Percentiles rank a stretch among this genome's conserved stretches.
phyloP scores from a whole-genome alignment of 345 rosid species.

The Camelina neglecta region DNA sequence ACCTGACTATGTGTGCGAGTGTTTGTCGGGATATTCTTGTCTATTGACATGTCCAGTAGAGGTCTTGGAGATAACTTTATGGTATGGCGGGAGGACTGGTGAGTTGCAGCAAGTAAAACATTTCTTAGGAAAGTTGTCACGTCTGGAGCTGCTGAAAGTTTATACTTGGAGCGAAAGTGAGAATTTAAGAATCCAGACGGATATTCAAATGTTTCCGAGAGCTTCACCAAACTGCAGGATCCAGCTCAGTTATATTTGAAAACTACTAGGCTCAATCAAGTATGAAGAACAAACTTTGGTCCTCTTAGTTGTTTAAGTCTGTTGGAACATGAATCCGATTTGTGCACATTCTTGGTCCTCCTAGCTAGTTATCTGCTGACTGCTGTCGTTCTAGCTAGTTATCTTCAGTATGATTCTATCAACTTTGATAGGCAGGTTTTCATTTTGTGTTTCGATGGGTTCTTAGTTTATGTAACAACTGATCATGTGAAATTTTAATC shows the following conservation, averaged over 20 bases:
- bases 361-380: background rate
- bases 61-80: background rate
- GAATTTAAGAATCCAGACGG: background rate
- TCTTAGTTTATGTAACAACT: too few species aligned
- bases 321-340: background rate
- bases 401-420: background rate
- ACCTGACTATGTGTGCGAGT: background rate
- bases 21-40: background rate
- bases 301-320: background rate
- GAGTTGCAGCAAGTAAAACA: conserved; percentile 8
- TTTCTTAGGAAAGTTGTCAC: conserved; percentile 8
- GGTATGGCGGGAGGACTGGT: background rate
- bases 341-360: background rate
- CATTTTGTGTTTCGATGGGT: too few species aligned
- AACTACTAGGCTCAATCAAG: background rate
- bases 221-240: too few species aligned
- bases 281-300: background rate
- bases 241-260: background rate
- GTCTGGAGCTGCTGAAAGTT: background rate
- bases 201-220: background rate
- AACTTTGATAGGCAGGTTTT: too few species aligned
- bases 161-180: too few species aligned
- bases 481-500: too few species aligned
- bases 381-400: background rate
- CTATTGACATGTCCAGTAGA: background rate